Evolutionary conservation across 2,329 filamentous ascomycete species (phyloP).

Genomic region (Arthrobotrys sphaeroides): DNA sequence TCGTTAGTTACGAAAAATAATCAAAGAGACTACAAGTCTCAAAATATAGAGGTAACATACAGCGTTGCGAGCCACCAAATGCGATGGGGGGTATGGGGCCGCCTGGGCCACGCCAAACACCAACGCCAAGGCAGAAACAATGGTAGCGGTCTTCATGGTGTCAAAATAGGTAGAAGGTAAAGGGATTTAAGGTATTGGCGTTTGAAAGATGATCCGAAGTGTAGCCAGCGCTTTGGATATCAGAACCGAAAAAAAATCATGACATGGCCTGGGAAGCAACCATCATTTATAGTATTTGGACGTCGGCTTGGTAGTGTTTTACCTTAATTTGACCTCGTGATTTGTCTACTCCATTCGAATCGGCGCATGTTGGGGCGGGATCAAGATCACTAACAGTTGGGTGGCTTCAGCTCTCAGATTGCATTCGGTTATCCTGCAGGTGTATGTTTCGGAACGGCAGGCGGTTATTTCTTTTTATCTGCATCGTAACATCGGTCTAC

Average conservation of each 20-base stretch:
- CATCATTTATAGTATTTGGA: slow-evolving; percentile 12
- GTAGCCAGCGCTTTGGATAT: slow-evolving; percentile 21
- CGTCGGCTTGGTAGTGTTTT: neutral
- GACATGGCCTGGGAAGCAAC: neutral
- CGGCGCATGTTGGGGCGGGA: slow-evolving; percentile 10
- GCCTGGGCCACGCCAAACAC: slow-evolving; percentile 42
- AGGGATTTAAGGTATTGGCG: neutral
- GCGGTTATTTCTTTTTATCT: slow-evolving; percentile 36
- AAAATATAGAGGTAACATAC: slow-evolving; percentile 1
- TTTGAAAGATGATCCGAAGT: slow-evolving; percentile 10
- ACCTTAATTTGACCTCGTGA: neutral
- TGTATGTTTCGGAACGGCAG: slow-evolving; percentile 36
- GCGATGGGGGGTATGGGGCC: slow-evolving; percentile 31
- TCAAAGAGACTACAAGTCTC: neutral
- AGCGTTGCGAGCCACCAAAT: slow-evolving; percentile 7
- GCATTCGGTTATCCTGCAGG: slow-evolving; percentile 24
- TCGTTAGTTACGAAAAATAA: neutral
- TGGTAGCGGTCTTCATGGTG: slow-evolving; percentile 36
- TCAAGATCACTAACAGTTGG: slow-evolving; percentile 8
- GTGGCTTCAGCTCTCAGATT: slow-evolving; percentile 21
- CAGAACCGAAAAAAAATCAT: slow-evolving; percentile 12
- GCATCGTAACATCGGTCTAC: slow-evolving; percentile 33
- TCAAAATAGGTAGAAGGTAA: neutral
- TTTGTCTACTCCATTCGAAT: slow-evolving; percentile 19
- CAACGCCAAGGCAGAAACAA: slow-evolving; percentile 35